Base-by-base conservation (phyloP, 2,329 filamentous ascomycete genomes). In the Talaromyces rugulosus region DNA sequence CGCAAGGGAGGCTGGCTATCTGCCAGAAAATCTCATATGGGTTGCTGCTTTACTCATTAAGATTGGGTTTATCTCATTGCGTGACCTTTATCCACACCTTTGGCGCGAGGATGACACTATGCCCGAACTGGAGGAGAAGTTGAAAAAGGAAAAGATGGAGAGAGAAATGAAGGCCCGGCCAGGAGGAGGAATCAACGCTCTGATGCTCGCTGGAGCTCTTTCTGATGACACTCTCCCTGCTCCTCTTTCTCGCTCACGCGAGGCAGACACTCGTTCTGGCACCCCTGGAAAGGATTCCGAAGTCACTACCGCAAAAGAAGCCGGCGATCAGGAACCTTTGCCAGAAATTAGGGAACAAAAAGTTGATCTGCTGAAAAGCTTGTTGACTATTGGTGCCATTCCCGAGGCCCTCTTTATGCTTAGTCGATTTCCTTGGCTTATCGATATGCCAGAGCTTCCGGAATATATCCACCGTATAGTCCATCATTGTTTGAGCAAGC, bases 351-450 rank as follows among this genome's bases (percentile, higher is more conserved):
- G 85, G 14, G 94, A 98, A 68, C 94, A 98, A 71, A 99, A 99
- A 76, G 87, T 94, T 0, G 81, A 88, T 52, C 81, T 99, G 0
- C 82, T 99, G 27, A 91, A 89, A 66, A 92, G 92, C 67, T 82
- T 99, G 16, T 83, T 99, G 2, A 90, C 90, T 4, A 95, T 97
- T 62, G 95, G 96, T 47, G 94, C 95, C 31, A 82, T 99, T 36
- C 95, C 95, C 0, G 95, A 99, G 76, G 88, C 95, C 1, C 82
- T 99, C 1, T 98, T 94, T 74, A 91, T 99, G 60, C 84, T 97
- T 7, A 94, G 94, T 36, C 89, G 90, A 59, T 96, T 96, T 69
- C 91, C 92, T 14, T 99, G 95, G 93, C 84, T 99, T 55, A 85
- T 92, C 11, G 92, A 97, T 62, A 86, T 88, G 4, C 88, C 91